These are phyloP conservation scores for Cadophora malorum DNA, from an alignment of 2,329 filamentous ascomycete species.

Conservation along the genomic window DNA sequence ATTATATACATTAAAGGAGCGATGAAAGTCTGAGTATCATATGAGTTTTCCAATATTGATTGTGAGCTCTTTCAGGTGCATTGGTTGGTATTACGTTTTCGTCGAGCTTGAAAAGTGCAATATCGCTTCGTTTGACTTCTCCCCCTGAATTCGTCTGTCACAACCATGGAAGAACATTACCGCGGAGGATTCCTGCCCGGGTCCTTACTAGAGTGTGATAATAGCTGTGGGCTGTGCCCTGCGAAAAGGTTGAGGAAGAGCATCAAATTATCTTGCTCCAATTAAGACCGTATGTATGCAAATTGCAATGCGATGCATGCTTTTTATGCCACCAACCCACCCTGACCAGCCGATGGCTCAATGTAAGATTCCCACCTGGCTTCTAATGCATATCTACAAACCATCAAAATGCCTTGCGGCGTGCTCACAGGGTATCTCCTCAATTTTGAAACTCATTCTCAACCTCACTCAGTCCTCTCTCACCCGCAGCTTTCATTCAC, in stretches of 20 bases:
- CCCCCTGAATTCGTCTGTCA: no score
- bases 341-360: not conserved
- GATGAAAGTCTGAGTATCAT: no score
- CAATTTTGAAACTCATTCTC: not conserved
- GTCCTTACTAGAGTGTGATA: no score
- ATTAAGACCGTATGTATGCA: constrained; percentile 14
- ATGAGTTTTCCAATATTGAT: no score
- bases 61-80: no score
- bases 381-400: constrained; percentile 1
- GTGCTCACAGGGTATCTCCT: constrained; percentile 10
- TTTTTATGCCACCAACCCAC: not conserved
- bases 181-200: not conserved
- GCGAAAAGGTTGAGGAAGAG: not conserved
- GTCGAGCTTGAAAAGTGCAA: no score
- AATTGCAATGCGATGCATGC: not conserved
- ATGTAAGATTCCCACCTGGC: not conserved
- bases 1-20: no score
- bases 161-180: not conserved
- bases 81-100: no score
- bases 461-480: not conserved
- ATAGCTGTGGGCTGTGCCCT: not conserved
- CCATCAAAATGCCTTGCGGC: constrained; percentile 2
- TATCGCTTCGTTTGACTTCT: no score
- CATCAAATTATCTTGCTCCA: not conserved
- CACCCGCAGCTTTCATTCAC: no score